Percentiles rank a stretch among this genome's conserved stretches.
Conservation (phyloP, 371 early-diverging fungal genomes). For the Batkoa obscura region DNA sequence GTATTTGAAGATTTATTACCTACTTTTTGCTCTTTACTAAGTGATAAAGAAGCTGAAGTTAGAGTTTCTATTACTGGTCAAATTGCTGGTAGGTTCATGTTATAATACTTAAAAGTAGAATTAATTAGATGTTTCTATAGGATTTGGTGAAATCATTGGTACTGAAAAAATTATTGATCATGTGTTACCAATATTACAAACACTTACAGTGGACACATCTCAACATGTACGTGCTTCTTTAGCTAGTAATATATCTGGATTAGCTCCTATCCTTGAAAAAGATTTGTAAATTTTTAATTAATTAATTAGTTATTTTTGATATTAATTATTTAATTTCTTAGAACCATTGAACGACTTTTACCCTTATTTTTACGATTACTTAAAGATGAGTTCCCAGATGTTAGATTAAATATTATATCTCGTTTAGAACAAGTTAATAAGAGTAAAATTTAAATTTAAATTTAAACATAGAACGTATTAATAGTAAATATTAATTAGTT, state of each 20-base stretch:
- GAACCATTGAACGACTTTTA: constrained; percentile 82
- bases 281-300: constrained; percentile 59
- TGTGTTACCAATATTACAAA: constrained; percentile 76
- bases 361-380: constrained; percentile 86
- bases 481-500: too few relatives aligned
- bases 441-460: too few relatives aligned
- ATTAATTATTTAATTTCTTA: constrained; percentile 7
- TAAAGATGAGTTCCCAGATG: constrained; percentile 94
- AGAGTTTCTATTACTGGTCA: constrained; percentile 80
- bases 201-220: constrained; percentile 79
- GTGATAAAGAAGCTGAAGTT: constrained; percentile 94
- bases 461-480: too few relatives aligned
- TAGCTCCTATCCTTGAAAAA: constrained; percentile 87
- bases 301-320: neutral
- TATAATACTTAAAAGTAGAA: neutral
- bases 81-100: constrained; percentile 41
- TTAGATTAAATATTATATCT: constrained; percentile 92
- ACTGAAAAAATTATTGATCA: constrained; percentile 53
- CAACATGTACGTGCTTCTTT: constrained; percentile 92
- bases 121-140: too few relatives aligned
- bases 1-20: constrained; percentile 49
- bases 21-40: constrained; percentile 59
- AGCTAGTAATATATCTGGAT: constrained; percentile 85
- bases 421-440: constrained; percentile 87
- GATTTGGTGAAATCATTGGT: constrained; percentile 67